phyloP scores from a whole-genome alignment of 768 basidiomycete species.

The Panus rudis region DNA sequence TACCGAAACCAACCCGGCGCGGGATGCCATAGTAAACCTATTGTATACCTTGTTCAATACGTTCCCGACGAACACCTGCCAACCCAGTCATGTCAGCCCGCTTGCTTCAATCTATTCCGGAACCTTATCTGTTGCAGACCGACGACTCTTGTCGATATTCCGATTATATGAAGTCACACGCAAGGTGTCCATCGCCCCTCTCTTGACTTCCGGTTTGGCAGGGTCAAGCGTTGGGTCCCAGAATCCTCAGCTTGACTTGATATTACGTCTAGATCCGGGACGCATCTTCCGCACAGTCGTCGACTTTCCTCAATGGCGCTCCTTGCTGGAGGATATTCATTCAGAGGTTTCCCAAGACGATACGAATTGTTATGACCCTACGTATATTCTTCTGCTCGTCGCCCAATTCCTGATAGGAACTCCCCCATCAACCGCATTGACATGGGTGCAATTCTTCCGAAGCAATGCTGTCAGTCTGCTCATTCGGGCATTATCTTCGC shows the following conservation, averaged over 20 bases:
- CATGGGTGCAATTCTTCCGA: conserved; percentile 85
- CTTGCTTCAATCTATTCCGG: conserved; percentile 71
- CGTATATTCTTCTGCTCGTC: conserved; percentile 65
- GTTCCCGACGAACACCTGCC: conserved; percentile 80
- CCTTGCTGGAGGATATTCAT: conserved; percentile 32
- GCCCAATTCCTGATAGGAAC: conserved; percentile 56
- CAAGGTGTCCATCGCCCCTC: conserved; percentile 51
- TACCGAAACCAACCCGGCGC: conserved; percentile 18
- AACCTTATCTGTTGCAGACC: conserved; percentile 59
- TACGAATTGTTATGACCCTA: conserved; percentile 68
- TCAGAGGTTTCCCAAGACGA: conserved; percentile 17
- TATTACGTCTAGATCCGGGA: conserved; percentile 64
- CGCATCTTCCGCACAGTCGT: conserved; percentile 65
- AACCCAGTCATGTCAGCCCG: conserved; percentile 75
- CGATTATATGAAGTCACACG: conserved; percentile 70
- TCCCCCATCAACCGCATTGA: conserved; percentile 49
- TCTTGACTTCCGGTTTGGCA: conserved; percentile 43
- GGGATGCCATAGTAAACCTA: conserved; percentile 46
- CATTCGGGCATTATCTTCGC: conserved; percentile 65
- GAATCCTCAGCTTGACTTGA: conserved; percentile 45
- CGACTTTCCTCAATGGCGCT: conserved; percentile 62
- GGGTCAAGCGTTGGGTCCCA: conserved; percentile 29
- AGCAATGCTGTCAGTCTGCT: conserved; percentile 73
- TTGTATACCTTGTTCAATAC: conserved; percentile 63
- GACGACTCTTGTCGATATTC: conserved; percentile 65